A percentile compares a stretch with the other conserved stretches of the same genome.
phyloP scores from a whole-genome alignment of 495 filamentous ascomycete species.

The Aspergillus funiculosus region DNA sequence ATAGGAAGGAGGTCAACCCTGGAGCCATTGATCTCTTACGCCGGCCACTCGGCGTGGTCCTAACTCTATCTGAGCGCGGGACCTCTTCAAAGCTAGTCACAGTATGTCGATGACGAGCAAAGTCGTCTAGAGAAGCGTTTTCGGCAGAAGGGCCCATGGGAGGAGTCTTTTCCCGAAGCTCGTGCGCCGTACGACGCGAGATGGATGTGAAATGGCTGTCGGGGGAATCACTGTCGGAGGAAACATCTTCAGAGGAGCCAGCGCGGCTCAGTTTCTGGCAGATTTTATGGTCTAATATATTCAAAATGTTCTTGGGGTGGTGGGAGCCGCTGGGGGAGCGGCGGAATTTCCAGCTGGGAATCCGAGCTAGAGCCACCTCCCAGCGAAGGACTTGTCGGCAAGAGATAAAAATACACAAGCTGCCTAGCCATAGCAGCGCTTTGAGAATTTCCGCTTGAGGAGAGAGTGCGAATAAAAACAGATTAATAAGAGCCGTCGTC shows the following conservation, averaged over 20 bases:
- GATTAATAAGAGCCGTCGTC: slow-evolving; percentile 73
- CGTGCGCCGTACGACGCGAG: slow-evolving; percentile 27
- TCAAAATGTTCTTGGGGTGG: slow-evolving; percentile 46
- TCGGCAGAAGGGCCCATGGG: slow-evolving; percentile 20
- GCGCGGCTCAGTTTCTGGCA: slow-evolving; percentile 38
- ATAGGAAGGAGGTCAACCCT: slow-evolving; percentile 65
- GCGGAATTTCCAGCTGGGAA: slow-evolving; percentile 86
- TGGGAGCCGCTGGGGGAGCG: slow-evolving; percentile 44
- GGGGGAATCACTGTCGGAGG: slow-evolving; percentile 42
- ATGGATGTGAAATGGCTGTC: slow-evolving; percentile 18
- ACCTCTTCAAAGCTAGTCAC: slow-evolving; percentile 40
- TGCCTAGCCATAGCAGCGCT: slow-evolving; percentile 81
- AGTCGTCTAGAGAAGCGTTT: slow-evolving; percentile 24
- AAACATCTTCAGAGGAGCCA: slow-evolving; percentile 29
- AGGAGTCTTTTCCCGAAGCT: slow-evolving; percentile 14
- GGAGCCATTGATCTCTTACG: slow-evolving; percentile 62
- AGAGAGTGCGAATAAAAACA: slow-evolving; percentile 69
- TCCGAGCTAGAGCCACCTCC: slow-evolving; percentile 77
- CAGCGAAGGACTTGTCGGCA: slow-evolving; percentile 75
- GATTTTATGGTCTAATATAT: slow-evolving; percentile 45
- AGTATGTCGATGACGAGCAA: slow-evolving; percentile 49
- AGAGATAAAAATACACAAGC: slow-evolving; percentile 64
- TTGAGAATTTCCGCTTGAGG: slow-evolving; percentile 82
- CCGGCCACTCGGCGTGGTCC: slow-evolving; percentile 58
- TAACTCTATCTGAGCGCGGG: slow-evolving; percentile 29